Conservation (phyloP, 768 basidiomycete species). For the Leucosporidium yakuticum region DNA sequence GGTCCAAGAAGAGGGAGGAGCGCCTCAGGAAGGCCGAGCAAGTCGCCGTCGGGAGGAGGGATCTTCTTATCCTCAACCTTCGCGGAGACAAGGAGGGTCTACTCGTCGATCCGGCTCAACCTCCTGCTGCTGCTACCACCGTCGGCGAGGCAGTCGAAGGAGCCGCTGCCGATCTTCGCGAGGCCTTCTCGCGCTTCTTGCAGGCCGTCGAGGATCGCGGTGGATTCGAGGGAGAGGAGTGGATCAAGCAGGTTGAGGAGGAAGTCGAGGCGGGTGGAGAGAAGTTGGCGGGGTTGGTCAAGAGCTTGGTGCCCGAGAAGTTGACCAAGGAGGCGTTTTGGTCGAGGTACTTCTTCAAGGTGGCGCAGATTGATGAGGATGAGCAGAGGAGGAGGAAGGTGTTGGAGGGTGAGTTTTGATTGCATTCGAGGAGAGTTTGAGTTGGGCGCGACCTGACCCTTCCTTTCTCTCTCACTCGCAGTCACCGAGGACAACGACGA, state of each 20-base stretch:
- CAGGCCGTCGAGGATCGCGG: conserved; percentile 49
- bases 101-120: conserved; percentile 42
- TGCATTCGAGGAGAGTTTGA: no score
- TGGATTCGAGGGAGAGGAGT: conserved; percentile 57
- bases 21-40: conserved; percentile 13
- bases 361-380: conserved; percentile 35
- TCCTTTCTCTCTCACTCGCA: conserved; percentile 36
- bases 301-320: conserved; percentile 11
- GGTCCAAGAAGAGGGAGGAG: conserved; percentile 8
- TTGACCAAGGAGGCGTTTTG: conserved; percentile 58
- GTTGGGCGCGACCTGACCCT: background rate
- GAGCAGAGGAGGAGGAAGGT: conserved; percentile 61
- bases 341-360: conserved; percentile 82
- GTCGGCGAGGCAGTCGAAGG: conserved; percentile 16
- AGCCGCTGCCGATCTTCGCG: conserved; percentile 30
- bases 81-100: conserved; percentile 44
- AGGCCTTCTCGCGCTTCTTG: conserved; percentile 25
- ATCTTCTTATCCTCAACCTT: conserved; percentile 43
- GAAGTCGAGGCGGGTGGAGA: conserved; percentile 44
- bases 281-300: conserved; percentile 33
- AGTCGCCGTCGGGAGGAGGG: conserved; percentile 40
- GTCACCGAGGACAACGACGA: conserved; percentile 57
- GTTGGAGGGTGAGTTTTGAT: conserved; percentile 51
- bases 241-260: conserved; percentile 52
- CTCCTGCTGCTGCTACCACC: conserved; percentile 14